Base-by-base conservation (phyloP, 305 asterid genomes). In the Ilex paraguariensis region DNA sequence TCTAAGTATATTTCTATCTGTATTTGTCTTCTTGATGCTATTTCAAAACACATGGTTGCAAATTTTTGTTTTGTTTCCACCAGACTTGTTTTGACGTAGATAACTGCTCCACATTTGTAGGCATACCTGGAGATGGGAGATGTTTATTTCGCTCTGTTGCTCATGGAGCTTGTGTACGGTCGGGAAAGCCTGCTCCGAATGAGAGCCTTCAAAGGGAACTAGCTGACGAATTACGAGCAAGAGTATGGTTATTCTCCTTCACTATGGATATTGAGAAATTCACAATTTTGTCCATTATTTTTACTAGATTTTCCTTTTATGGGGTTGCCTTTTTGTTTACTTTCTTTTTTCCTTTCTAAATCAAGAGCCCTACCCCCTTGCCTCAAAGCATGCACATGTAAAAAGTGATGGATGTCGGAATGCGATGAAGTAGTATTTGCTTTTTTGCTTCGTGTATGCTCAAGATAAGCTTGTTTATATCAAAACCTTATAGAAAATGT, bases 51-150 rank as follows among this genome's bases (percentile, higher is more conserved):
- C 9, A 4, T 67, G 16, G 52, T 40, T 53, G 10, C 36, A 12
- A 59, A 40, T 17, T 11, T 6, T 28, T 46, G 31, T 46, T 30
- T 17, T 17, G 31, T 48, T 36, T 54, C 46, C 60, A 57, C 56
- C 16, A 10, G 15, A 40, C 39, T 32, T 52, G 64, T 60, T 56
- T 46, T 61, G 33, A 73, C 56, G 56, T 62, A 58, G 68, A 42
- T 66, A 61, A 55, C 69, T 66, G 68, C 56, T 78, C 32, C 66
- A 70, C 59, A 31, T 28, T 66, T 61, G 75, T 73, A 88, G 98
- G 98, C 64, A 84, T 91, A 73, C 98, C 98, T 63, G 98, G 98
- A 70, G 98, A 91, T 32, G 98, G 98, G 57, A 88, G 96, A 79
- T 91, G 98, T 80, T 79, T 91, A 84, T 91, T 91, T 73, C 96